Percentiles rank a stretch among this genome's conserved stretches.
Conservation (phyloP, 345 rosid genomes). For the Pseudoturritis turrita region DNA sequence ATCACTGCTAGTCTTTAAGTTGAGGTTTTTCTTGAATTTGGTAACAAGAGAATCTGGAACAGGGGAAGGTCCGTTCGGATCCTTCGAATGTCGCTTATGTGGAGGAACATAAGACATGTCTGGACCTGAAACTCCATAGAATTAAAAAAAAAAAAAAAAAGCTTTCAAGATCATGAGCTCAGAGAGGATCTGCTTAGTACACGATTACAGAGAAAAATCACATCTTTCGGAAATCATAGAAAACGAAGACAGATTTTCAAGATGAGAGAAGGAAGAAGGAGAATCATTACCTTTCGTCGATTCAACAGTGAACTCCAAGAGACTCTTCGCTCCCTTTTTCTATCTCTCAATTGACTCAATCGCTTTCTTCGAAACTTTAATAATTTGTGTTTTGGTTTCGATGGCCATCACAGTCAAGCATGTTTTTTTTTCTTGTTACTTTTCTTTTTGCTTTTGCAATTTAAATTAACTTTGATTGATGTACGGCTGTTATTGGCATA, state of each 20-base stretch:
- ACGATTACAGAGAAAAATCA: neutral
- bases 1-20: no score
- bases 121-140: neutral
- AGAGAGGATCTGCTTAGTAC: neutral
- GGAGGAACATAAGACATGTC: conserved; percentile 60
- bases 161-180: neutral
- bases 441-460: no score
- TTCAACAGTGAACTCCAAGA: no score
- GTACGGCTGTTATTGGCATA: no score
- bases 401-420: no score
- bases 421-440: no score
- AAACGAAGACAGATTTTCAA: neutral
- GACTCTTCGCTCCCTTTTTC: no score
- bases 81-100: conserved; percentile 45
- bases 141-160: neutral
- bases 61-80: conserved; percentile 18
- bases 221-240: neutral
- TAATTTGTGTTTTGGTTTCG: no score
- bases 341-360: no score
- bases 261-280: neutral
- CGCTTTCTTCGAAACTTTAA: neutral
- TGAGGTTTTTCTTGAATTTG: no score
- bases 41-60: neutral
- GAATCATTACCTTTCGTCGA: no score
- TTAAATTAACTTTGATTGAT: no score